These are phyloP conservation scores for Spergularia bocconei DNA, from an alignment of 148 eudicot genomes.

Conservation along the genomic window DNA sequence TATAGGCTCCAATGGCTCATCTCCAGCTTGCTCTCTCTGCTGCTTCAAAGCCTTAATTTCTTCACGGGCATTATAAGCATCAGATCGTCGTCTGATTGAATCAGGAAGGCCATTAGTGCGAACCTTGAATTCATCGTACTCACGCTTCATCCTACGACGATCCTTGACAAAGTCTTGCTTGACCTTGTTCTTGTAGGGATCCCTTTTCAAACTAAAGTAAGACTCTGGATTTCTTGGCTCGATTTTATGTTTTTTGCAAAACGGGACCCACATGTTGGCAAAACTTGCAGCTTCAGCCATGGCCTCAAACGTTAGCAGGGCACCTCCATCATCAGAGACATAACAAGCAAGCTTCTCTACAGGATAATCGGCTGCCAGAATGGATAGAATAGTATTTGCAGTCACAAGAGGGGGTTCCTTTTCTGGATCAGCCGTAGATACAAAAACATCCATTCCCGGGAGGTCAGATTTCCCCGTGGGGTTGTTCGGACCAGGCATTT, in stretches of 20 bases:
- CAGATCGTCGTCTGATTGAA: slow-evolving; percentile 81
- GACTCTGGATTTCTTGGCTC: slow-evolving; percentile 92
- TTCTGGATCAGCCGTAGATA: slow-evolving; percentile 94
- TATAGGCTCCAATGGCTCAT: slow-evolving; percentile 52
- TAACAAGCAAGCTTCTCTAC: slow-evolving; percentile 92
- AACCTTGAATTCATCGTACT: slow-evolving; percentile 94
- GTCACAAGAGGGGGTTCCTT: slow-evolving; percentile 95
- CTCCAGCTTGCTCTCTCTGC: slow-evolving; percentile 64
- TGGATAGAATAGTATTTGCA: slow-evolving; percentile 83
- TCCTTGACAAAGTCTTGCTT: slow-evolving; percentile 83
- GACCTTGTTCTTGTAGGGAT: slow-evolving; percentile 87
- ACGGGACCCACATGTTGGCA: slow-evolving; percentile 91
- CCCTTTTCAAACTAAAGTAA: slow-evolving; percentile 70
- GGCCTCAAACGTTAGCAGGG: slow-evolving; percentile 84
- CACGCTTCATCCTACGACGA: slow-evolving; percentile 86
- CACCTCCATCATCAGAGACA: slow-evolving; percentile 94
- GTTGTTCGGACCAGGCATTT: slow-evolving; percentile 53
- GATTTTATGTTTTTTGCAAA: slow-evolving; percentile 76
- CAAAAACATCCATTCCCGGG: slow-evolving; percentile 81
- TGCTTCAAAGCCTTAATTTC: slow-evolving; percentile 82
- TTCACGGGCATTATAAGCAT: slow-evolving; percentile 85
- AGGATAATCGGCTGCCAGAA: slow-evolving; percentile 82
- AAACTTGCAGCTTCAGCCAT: slow-evolving; percentile 99
- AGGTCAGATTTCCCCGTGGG: slow-evolving; percentile 90
- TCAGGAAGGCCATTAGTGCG: slow-evolving; percentile 89